Base-by-base conservation (phyloP, 257 asterid species). In the Penstemon eatonii region DNA sequence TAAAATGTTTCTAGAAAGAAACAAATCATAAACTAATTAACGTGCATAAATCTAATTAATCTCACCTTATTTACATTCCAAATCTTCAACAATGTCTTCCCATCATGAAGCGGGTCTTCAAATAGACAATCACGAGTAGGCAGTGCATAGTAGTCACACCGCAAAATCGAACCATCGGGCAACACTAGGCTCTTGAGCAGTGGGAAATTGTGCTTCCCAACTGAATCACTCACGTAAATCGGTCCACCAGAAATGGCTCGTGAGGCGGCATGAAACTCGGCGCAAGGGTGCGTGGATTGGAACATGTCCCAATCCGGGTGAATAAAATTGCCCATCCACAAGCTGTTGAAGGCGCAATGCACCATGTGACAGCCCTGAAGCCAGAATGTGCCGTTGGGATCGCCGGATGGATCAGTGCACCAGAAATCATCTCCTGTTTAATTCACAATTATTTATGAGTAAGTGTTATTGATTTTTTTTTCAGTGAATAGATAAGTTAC, bases 241-340 rank as follows among this genome's bases (percentile, higher is more conserved):
- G 98, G 98, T 2, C 98, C 98, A n/a, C 98, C 98, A 0, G 98
- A 92, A 61, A 92, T 92, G 74, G 98, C 98, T 0, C 98, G 88
- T 0, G 98, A 92, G 7, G 98, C 96, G 6, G 98, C 96, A 43
- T 92, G 98, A 56, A 89, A 92, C 72, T 81, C 84, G 0, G 98
- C 98, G 55, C 98, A 92, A 18, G 98, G 96, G 74, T 92, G 98
- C 11, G 91, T 86, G 4, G 98, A 92, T 61, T 92, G 98, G 80
- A 92, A 92, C 98, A 92, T 92, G 79, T 92, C 98, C 98, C 98
- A 92, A 18, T 92, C 98, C 5, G 98, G 98, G 70, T 89, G 98
- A 41, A 92, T 92, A 64, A 92, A 92, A 37, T 92, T 92, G 18
- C 96, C 96, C 96, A 92, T 92, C 98, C 98, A 92, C 46, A 92